These are phyloP conservation scores for Yarrowia galli DNA, from an alignment of 1,139 yeast species.

Conservation along the genomic window DNA sequence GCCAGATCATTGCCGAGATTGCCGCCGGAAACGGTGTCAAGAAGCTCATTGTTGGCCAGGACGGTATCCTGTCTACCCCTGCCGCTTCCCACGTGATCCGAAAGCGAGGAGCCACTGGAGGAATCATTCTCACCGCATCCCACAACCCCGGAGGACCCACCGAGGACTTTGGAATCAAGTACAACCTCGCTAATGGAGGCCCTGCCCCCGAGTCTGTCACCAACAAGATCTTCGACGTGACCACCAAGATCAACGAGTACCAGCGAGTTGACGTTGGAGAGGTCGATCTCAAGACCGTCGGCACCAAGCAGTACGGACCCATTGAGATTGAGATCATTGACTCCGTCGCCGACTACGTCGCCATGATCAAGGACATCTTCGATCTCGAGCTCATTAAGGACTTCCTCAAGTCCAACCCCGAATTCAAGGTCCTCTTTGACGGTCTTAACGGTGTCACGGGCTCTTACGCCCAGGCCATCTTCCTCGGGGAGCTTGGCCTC, in stretches of 20 bases:
- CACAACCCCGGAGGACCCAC: constrained; percentile 99
- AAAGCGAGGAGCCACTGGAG: constrained; percentile 82
- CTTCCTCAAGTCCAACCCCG: constrained; percentile 65
- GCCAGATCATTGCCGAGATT: constrained; percentile 80
- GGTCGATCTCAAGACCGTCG: constrained; percentile 68
- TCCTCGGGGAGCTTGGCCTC: constrained; percentile 83
- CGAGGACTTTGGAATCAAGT: constrained; percentile 93
- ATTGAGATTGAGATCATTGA: constrained; percentile 81
- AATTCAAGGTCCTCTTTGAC: constrained; percentile 82
- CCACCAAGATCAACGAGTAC: constrained; percentile 66
- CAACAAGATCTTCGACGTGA: constrained; percentile 77
- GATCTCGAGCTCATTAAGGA: constrained; percentile 82
- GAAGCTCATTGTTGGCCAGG: constrained; percentile 83
- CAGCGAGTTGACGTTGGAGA: constrained; percentile 63
- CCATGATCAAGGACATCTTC: constrained; percentile 81
- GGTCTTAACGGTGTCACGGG: constrained; percentile 97
- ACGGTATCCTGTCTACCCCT: constrained; percentile 91
- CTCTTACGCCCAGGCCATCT: constrained; percentile 88
- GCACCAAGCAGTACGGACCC: constrained; percentile 57
- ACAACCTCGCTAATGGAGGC: constrained; percentile 94
- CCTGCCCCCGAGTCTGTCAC: constrained; percentile 99
- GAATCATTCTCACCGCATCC: constrained; percentile 93
- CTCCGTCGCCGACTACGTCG: constrained; percentile 77
- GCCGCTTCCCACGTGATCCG: constrained; percentile 95
- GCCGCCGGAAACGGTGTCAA: constrained; percentile 91